Percentiles rank a stretch among this genome's conserved stretches.
phyloP scores from a whole-genome alignment of 2,329 filamentous ascomycete species.

The Seiridium cupressi region DNA sequence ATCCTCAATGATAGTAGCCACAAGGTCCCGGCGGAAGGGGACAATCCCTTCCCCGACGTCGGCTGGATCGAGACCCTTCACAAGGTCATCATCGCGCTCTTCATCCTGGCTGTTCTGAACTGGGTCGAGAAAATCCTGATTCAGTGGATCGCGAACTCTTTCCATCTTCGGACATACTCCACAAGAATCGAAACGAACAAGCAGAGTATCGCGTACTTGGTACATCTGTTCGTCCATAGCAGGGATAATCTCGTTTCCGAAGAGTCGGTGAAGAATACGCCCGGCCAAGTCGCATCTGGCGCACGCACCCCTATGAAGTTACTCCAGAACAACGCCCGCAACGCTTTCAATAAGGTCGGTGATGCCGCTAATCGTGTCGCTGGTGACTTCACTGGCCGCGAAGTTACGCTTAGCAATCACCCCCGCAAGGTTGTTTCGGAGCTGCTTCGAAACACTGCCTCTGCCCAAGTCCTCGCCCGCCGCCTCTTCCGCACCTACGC shows the following conservation, averaged over 20 bases:
- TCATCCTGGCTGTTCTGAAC: constrained; percentile 77
- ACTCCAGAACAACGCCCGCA: constrained; percentile 72
- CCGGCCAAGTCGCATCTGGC: constrained; percentile 49
- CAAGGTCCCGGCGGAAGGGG: constrained; percentile 19
- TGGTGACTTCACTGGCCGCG: constrained; percentile 85
- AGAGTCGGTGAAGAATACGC: constrained; percentile 47
- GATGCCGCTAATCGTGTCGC: constrained; percentile 66
- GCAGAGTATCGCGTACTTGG: constrained; percentile 65
- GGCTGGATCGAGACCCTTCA: constrained; percentile 76
- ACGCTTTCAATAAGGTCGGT: constrained; percentile 61
- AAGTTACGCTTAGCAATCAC: constrained; percentile 65
- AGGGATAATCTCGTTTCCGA: constrained; percentile 67
- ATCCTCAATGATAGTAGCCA: constrained; percentile 65
- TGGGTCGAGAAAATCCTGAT: constrained; percentile 91
- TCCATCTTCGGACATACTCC: constrained; percentile 87
- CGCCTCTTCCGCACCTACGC: constrained; percentile 86
- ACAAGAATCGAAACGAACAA: constrained; percentile 92
- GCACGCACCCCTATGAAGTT: constrained; percentile 71
- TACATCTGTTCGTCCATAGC: constrained; percentile 56
- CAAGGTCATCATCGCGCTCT: constrained; percentile 83
- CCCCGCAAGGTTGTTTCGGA: constrained; percentile 82
- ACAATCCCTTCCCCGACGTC: constrained; percentile 49
- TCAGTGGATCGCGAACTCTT: constrained; percentile 90
- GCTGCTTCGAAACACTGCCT: constrained; percentile 68
- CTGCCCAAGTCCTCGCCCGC: constrained; percentile 81